Evolutionary conservation across 2,329 filamentous ascomycete species (phyloP).

Genomic region (Drechslerella coelobrocha): DNA sequence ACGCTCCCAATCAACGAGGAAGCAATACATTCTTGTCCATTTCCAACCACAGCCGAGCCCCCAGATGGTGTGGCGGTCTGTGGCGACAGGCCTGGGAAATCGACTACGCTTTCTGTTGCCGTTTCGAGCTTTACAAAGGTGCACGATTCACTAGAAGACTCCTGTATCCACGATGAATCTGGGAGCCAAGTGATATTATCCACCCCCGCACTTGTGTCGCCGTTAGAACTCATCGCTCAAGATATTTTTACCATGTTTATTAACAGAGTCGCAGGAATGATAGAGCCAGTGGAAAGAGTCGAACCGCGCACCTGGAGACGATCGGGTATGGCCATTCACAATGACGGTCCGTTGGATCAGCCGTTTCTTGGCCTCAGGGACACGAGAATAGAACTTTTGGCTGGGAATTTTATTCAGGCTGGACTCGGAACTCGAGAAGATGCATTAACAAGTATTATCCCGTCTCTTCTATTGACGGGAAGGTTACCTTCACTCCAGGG

Average conservation of each 20-base stretch:
- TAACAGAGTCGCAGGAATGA: background rate
- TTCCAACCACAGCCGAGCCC: background rate
- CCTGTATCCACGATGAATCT: background rate
- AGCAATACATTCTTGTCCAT: background rate
- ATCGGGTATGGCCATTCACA: background rate
- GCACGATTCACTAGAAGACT: too few species aligned
- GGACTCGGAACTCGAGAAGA: conserved; percentile 14
- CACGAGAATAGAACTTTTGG: conserved; percentile 7
- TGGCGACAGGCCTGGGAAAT: background rate
- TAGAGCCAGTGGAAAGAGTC: conserved; percentile 10
- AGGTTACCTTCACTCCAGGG: conserved; percentile 2
- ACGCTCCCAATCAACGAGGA: conserved; percentile 3
- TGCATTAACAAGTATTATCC: conserved; percentile 9
- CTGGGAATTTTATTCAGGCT: background rate
- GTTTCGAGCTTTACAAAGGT: background rate
- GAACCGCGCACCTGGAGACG: background rate
- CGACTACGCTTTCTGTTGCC: background rate
- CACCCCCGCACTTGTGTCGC: background rate
- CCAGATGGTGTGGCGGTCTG: too few species aligned
- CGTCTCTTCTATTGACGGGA: background rate
- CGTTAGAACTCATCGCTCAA: conserved; percentile 9
- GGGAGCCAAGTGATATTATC: background rate
- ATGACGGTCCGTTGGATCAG: background rate
- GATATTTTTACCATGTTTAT: conserved; percentile 26
- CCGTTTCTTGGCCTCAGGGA: conserved; percentile 5